A percentile compares a stretch with the other conserved stretches of the same genome.
These are phyloP conservation scores for Apium graveolens DNA, from an alignment of 129 eudicot species.

Conservation along the genomic window DNA sequence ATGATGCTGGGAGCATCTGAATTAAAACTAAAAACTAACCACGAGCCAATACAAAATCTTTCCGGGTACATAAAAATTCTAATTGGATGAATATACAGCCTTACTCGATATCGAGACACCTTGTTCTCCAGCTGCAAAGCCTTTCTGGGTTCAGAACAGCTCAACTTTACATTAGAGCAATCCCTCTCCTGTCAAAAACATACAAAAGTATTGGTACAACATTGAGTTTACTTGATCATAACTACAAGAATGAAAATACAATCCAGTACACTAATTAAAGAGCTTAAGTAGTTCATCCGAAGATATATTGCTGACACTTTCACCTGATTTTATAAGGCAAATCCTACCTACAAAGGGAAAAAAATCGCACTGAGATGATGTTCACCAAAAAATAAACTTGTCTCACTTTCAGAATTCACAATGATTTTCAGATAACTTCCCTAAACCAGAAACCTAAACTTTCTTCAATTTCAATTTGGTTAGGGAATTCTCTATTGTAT, in stretches of 20 bases:
- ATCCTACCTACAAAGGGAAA: conserved; percentile 54
- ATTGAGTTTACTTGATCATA: background rate
- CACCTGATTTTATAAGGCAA: conserved; percentile 77
- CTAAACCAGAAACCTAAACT: background rate
- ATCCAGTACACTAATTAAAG: background rate
- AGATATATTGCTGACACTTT: conserved; percentile 45
- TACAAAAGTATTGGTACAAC: background rate
- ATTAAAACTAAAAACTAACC: background rate
- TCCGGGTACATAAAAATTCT: background rate
- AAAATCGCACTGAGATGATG: background rate
- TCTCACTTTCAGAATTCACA: background rate
- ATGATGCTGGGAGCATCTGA: background rate
- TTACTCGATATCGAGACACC: background rate
- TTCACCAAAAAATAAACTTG: background rate
- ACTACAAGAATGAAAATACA: background rate
- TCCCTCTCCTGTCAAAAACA: conserved; percentile 1
- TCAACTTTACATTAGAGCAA: conserved; percentile 1
- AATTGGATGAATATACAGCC: background rate
- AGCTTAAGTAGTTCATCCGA: conserved; percentile 78
- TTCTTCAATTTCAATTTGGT: background rate
- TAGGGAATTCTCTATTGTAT: background rate
- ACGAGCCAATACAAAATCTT: background rate
- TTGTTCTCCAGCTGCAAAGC: background rate
- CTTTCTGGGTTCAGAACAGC: background rate
- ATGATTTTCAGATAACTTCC: background rate